Evolutionary conservation across 2,329 filamentous ascomycete genomes (phyloP).

Genomic region (Tolypocladium inflatum): DNA sequence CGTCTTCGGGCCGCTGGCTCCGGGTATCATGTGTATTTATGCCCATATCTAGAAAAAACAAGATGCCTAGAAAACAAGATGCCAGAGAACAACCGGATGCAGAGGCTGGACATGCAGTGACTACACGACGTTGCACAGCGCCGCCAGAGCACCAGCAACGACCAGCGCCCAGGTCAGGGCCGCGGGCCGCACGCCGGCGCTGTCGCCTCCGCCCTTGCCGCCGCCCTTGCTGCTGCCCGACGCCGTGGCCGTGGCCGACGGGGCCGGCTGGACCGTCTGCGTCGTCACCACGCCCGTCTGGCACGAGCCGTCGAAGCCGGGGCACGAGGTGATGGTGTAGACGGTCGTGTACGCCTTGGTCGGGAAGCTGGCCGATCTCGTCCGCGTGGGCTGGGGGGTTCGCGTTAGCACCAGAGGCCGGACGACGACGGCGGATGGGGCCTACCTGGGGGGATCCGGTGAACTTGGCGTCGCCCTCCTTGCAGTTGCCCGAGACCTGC

Average conservation of each 20-base stretch:
- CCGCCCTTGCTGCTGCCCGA: neutral
- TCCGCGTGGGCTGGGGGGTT: slow-evolving; percentile 3
- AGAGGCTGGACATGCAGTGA: neutral
- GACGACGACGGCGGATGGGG: no score
- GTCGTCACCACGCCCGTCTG: slow-evolving; percentile 12
- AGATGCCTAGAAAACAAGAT: neutral
- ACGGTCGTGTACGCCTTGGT: slow-evolving; percentile 12
- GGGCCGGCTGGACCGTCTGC: slow-evolving; percentile 4
- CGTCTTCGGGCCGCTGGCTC: neutral
- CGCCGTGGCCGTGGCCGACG: slow-evolving; percentile 1
- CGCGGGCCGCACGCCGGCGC: slow-evolving; percentile 2
- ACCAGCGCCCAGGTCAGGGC: neutral
- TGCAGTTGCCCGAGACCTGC: slow-evolving; percentile 23
- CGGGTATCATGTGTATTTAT: slow-evolving; percentile 1
- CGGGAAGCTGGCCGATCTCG: neutral
- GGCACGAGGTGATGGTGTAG: slow-evolving; percentile 16
- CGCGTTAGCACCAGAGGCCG: neutral
- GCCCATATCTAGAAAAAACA: neutral
- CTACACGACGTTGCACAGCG: slow-evolving; percentile 3
- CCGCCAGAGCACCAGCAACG: neutral
- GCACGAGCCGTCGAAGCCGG: slow-evolving; percentile 10
- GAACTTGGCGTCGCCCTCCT: slow-evolving; percentile 15
- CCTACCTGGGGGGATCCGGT: slow-evolving; percentile 2
- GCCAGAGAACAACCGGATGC: neutral
- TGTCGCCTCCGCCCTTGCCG: slow-evolving; percentile 5